Conservation (phyloP, 345 rosid genomes). For the Brassica napus region DNA sequence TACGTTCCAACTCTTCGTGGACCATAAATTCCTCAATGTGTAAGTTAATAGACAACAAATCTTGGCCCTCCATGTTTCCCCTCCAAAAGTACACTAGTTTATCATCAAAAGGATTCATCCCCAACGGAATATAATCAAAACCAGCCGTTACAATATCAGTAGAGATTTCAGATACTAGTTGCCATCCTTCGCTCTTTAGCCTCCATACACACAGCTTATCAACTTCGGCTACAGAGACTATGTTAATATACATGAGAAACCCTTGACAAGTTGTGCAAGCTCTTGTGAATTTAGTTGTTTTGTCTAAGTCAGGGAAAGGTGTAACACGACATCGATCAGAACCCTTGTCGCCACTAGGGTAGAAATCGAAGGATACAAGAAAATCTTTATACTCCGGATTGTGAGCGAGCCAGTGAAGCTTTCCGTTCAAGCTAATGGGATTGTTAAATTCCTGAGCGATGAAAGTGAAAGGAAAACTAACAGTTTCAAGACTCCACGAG, state of each 20-base stretch:
- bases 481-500: background rate
- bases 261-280: background rate
- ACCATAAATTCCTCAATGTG: background rate
- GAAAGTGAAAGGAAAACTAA: background rate
- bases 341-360: background rate
- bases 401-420: constrained; percentile 15
- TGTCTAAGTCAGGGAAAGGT: background rate
- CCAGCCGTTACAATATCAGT: background rate
- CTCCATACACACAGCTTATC: background rate
- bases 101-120: background rate
- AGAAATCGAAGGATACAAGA: constrained; percentile 2
- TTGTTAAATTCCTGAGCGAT: background rate
- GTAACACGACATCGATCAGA: background rate
- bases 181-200: background rate
- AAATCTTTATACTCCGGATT: background rate
- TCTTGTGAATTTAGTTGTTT: background rate
- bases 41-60: background rate
- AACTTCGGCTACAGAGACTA: background rate
- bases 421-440: constrained; percentile 14
- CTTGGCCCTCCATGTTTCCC: background rate
- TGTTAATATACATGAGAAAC: background rate
- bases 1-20: background rate
- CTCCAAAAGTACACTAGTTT: background rate
- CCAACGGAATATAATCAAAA: background rate
- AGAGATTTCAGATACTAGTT: background rate